Base-by-base conservation (phyloP, 148 eudicot species). In the Chenopodium formosanum region DNA sequence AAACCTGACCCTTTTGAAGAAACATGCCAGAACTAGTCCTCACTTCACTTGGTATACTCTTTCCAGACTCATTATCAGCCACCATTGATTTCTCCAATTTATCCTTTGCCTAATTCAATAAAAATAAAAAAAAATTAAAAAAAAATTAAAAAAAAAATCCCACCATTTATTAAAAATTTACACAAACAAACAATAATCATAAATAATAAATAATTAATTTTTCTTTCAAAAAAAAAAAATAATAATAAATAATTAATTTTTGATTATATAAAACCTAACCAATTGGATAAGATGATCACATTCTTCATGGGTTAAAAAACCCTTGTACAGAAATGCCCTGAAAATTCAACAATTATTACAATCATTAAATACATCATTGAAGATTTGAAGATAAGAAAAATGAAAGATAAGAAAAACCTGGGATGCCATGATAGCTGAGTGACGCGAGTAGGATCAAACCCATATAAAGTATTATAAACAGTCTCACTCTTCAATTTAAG, bases 21-120 rank as follows among this genome's bases (percentile, higher is more conserved):
- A 94, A 96, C 97, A 89, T 90, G 89, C 95, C 95, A 44, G 95
- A 88, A 86, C 98, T 96, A 3, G 99, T 96, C 60, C 97, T 89
- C 46, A 89, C 91, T 74, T 87, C 87, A 67, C 98, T 96, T 70
- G 85, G 87, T 70, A 91, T 46, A 82, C 97, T 92, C 84, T 88
- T 85, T 17, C 97, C 99, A 37, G 92, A 88, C 3, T 90, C 95
- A 82, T 90, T 88, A 86, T 94, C 97, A 70, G 95, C 91, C 82
- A 96, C 99, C 99, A 90, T 89, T 58, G 99, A 94, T 83, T 91
- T 91, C 91, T 89, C 86, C 44, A 96, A 84, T 83, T 91, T 91
- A 84, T 87, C 93, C 87, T 86, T 93, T 9, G 98, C 97, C 99
- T 96, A 83, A 47, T 32, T 72, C 31, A 85, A 76, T 4, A 44